These are phyloP conservation scores for Candida insectorum DNA, from an alignment of 805 yeast species.

Conservation along the genomic window DNA sequence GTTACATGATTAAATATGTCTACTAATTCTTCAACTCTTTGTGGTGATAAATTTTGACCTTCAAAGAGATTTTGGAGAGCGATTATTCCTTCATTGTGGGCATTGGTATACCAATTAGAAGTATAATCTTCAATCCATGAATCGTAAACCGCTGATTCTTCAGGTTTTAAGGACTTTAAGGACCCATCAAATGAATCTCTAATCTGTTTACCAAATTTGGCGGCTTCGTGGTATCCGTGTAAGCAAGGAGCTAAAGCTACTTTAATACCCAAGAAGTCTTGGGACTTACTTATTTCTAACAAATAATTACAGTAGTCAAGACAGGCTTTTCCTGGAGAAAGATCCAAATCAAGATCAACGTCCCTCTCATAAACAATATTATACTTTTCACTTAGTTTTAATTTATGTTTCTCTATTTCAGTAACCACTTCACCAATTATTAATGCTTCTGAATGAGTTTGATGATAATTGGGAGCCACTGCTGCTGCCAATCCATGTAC, in stretches of 20 bases:
- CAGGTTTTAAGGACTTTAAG: constrained; percentile 6
- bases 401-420: constrained; percentile 57
- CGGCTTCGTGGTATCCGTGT: constrained; percentile 67
- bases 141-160: constrained; percentile 20
- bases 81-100: constrained; percentile 48
- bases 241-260: constrained; percentile 74
- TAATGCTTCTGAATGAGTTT: constrained; percentile 47
- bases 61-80: constrained; percentile 44
- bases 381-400: constrained; percentile 38
- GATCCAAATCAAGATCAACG: constrained; percentile 38
- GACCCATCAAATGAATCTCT: constrained; percentile 4
- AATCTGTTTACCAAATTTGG: constrained; percentile 23
- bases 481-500: constrained; percentile 63
- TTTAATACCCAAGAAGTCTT: constrained; percentile 62
- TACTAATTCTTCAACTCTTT: constrained; percentile 49
- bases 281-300: constrained; percentile 46
- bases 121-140: constrained; percentile 65
- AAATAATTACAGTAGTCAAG: constrained; percentile 60
- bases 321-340: constrained; percentile 55
- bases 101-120: constrained; percentile 54
- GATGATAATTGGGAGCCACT: constrained; percentile 53
- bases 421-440: constrained; percentile 49
- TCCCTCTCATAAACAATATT: constrained; percentile 38
- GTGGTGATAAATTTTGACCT: constrained; percentile 29
- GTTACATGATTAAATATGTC: constrained; percentile 60